Evolutionary conservation across 1,139 yeast species (phyloP).

Genomic region (Yamadazyma friedrichii): DNA sequence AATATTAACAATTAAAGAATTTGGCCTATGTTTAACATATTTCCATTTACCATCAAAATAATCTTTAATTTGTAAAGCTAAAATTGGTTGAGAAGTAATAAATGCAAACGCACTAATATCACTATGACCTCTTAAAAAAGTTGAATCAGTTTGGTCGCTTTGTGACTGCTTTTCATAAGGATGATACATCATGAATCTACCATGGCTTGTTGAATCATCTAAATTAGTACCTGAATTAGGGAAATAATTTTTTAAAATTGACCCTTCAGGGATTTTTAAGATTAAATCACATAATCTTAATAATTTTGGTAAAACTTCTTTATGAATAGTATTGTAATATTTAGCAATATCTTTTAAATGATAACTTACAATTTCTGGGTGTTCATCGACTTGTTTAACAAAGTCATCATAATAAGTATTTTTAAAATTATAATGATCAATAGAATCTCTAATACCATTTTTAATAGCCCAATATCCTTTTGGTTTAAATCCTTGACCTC

Average conservation of each 20-base stretch:
- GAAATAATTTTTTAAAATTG: conserved; percentile 31
- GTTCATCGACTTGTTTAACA: conserved; percentile 19
- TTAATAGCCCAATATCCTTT: conserved; percentile 44
- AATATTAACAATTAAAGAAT: conserved; percentile 46
- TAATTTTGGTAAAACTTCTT: conserved; percentile 31
- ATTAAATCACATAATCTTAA: conserved; percentile 39
- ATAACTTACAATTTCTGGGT: conserved; percentile 36
- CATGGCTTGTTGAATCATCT: conserved; percentile 34
- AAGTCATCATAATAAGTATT: conserved; percentile 30
- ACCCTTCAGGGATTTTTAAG: conserved; percentile 43
- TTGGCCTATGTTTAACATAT: conserved; percentile 45
- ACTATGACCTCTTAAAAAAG: conserved; percentile 52
- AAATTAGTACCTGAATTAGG: conserved; percentile 26
- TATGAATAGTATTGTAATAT: conserved; percentile 35
- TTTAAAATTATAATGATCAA: conserved; percentile 41
- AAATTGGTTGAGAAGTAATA: conserved; percentile 48
- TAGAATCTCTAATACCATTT: conserved; percentile 40
- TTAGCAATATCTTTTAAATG: conserved; percentile 35
- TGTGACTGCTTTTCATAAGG: conserved; percentile 24
- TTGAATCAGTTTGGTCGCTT: conserved; percentile 26
- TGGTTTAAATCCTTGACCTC: conserved; percentile 49
- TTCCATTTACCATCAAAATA: conserved; percentile 47
- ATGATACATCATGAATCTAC: conserved; percentile 41
- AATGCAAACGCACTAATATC: conserved; percentile 50
- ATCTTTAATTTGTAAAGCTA: conserved; percentile 50